Conservation (phyloP, 2,329 filamentous ascomycete genomes). For the Oidium heveae region DNA sequence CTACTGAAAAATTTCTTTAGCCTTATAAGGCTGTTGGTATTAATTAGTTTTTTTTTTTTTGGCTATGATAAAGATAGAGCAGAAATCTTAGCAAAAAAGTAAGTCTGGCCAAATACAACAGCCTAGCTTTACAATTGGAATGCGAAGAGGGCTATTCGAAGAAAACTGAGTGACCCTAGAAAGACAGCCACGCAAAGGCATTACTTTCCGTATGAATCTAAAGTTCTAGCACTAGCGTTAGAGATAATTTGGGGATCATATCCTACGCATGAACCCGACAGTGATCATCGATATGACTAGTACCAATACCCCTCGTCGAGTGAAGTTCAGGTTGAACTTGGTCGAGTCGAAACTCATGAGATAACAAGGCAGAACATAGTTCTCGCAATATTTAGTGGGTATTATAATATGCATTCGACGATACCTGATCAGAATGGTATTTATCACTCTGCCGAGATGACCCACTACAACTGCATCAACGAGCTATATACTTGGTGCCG, state of each 20-base stretch:
- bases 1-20: no score
- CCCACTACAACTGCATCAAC: no score
- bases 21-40: no score
- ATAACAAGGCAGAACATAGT: neutral
- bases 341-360: neutral
- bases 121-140: neutral
- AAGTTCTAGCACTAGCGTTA: neutral
- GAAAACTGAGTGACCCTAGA: neutral
- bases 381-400: neutral
- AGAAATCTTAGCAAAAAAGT: neutral
- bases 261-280: neutral
- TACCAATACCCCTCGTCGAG: neutral
- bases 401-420: neutral
- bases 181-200: neutral
- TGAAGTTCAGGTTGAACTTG: neutral
- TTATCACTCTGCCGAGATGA: no score
- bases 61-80: neutral
- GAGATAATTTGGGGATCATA: neutral
- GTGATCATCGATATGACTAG: neutral
- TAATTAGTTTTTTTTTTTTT: no score
- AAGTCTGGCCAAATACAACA: neutral
- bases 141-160: neutral
- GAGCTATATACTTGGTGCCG: no score
- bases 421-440: neutral
- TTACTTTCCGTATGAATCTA: neutral